Evolutionary conservation across 208 protist genomes (phyloP).

Genomic region (Jaenimonas drosophilae): DNA sequence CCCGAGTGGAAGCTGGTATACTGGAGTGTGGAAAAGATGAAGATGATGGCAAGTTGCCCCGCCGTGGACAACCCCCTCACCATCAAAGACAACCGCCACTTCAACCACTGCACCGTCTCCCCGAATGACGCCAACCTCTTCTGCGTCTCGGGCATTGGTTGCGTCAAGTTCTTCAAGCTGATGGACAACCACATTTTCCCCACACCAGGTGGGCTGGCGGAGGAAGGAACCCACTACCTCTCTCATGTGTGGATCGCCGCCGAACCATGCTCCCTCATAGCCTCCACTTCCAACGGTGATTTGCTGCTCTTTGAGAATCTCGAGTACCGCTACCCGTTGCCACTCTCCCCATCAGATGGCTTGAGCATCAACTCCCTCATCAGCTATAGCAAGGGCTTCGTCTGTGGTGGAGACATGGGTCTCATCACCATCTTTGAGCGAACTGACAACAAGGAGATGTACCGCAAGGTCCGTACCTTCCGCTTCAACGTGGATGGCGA

Average conservation of each 20-base stretch:
- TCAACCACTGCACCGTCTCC: conserved; percentile 89
- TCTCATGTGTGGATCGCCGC: conserved; percentile 88
- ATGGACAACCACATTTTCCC: conserved; percentile 66
- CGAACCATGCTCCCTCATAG: conserved; percentile 80
- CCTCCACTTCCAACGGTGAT: conserved; percentile 91
- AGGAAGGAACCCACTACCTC: conserved; percentile 83
- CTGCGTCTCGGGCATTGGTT: conserved; percentile 87
- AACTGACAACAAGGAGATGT: conserved; percentile 90
- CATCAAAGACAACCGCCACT: conserved; percentile 30
- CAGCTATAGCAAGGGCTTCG: conserved; percentile 91
- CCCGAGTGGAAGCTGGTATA: conserved; percentile 92
- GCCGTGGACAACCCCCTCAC: conserved; percentile 38
- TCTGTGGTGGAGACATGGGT: conserved; percentile 92
- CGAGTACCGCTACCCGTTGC: conserved; percentile 81
- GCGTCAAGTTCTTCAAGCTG: conserved; percentile 86
- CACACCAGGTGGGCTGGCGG: conserved; percentile 40
- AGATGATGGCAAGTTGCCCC: conserved; percentile 56
- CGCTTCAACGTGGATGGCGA: conserved; percentile 72
- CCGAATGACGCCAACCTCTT: conserved; percentile 81
- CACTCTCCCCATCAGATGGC: conserved; percentile 80
- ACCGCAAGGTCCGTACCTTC: conserved; percentile 89
- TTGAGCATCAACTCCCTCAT: conserved; percentile 82
- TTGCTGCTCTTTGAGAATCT: conserved; percentile 90
- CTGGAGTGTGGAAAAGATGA: conserved; percentile 89
- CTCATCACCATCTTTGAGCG: conserved; percentile 90